Base-by-base conservation (phyloP, 352 stramenopile genomes). In the Phytophthora rubi region DNA sequence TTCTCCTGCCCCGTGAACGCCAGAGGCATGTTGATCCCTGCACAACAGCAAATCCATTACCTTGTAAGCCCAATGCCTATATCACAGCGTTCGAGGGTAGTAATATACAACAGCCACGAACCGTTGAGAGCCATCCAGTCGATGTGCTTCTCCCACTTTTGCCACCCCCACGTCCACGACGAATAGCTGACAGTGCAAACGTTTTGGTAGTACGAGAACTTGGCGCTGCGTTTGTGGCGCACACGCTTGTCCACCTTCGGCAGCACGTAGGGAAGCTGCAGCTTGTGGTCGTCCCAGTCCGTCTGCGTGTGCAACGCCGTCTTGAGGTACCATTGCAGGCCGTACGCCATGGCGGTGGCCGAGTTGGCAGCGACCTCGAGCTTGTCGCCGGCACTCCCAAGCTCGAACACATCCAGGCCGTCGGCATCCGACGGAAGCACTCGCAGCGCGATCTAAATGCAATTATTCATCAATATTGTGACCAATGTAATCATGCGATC, bases 51-150 rank as follows among this genome's bases (percentile, higher is more conserved):
- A 16, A 44, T 3, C 2, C 15, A 4, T 6, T 44, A 9, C 9
- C 32, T 51, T 30, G 7, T 49, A 6, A 55, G 47, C 23, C 21
- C 5, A 33, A 18, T 6, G 37, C 6, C 37, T 45, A 45, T 45
- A 23, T 3, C 45, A 30, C 45, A 52, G 13, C 18, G 3, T 53
- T 6, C 15, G n/a, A 42, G 10, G 4, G 9, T 30, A 30, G 26
- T 5, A 30, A 30, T 30, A 4, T 6, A 30, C 4, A 16, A 3
- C 12, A 44, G 35, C 35, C 4, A 44, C 35, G 35, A 44, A 86
- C 86, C 92, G 53, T 94, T 97, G n/a, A 98, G 71, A 15, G 90
- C 91, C 85, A 98, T 96, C 91, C 92, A 98, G 79, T 98, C 92
- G 62, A 98, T 92, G 73, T 98, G 91, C 3, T 78, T 74, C 72